Evolutionary conservation across 148 eudicot genomes (phyloP), one percentile per base, ranked within the genome.

Genomic region (Chenopodium album): DNA sequence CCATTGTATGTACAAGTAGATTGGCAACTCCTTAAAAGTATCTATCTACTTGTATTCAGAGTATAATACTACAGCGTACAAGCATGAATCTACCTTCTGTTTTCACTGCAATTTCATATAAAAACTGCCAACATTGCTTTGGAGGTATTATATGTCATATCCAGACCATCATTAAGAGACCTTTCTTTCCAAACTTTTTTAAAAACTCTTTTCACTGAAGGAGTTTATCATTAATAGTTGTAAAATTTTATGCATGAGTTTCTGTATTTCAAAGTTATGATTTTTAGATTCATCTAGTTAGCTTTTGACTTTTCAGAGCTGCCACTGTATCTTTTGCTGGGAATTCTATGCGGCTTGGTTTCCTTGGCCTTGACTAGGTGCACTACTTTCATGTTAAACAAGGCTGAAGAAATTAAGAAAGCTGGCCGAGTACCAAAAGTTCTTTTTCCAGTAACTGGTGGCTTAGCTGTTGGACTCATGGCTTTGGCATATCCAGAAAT

Each of bases 401-500:
- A 82, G 22, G 85, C 84, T 78, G 91, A 90, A 76, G 85, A 84
- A 41, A 73, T 90, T 85, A 85, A 91, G 80, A 88, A 84, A 78
- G 79, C 64, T 70, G 81, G 80, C 75, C 86, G 80, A 63, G 68
- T 95, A 81, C 92, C 95, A 46, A 90, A 88, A 85, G 84, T 85
- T 41, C 72, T 85, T 75, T 88, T 92, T 82, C 98, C 98, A 76
- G 74, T 89, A 56, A 62, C 91, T 52, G 98, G 97, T 74, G 92
- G 97, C 47, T 84, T 95, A 67, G 65, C 88, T 78, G 94, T 92
- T 84, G 98, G 98, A 70, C 72, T 95, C 76, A 85, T 92, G 82
- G 97, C 98, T 75, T 89, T 95, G 89, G 89, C 89, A 54, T 95
- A 93, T 86, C 98, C 98, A 11, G 97, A 93, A 85, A 92, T 95